A percentile compares a stretch with the other conserved stretches of the same genome.
Conservation (phyloP, 768 basidiomycete species). For the Crepidotus variabilis region DNA sequence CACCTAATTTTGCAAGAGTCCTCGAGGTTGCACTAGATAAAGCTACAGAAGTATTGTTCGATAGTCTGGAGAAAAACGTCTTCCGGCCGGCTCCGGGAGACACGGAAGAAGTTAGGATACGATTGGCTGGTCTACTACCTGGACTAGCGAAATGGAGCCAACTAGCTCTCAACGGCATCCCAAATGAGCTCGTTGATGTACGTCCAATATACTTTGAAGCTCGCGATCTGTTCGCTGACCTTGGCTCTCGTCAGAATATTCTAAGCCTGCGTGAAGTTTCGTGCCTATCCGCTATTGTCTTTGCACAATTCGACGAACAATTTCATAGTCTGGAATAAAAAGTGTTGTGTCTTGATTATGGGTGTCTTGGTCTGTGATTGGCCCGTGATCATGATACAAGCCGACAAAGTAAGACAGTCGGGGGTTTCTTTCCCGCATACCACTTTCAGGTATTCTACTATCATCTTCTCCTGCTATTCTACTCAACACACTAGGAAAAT, state of each 20-base stretch:
- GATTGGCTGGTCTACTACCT: constrained; percentile 79
- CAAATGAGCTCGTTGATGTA: constrained; percentile 84
- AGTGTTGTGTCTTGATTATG: neutral
- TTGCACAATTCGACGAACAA: constrained; percentile 61
- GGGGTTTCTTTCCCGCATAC: neutral
- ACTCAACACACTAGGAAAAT: neutral
- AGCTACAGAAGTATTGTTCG: constrained; percentile 61
- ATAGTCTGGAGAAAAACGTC: constrained; percentile 59
- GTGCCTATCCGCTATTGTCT: constrained; percentile 70
- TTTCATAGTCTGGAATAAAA: constrained; percentile 18
- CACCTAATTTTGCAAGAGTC: constrained; percentile 67
- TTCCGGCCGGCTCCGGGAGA: constrained; percentile 34
- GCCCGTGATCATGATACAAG: neutral
- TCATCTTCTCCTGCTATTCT: neutral
- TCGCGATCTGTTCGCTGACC: neutral
- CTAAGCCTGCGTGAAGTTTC: constrained; percentile 59
- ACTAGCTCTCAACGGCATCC: constrained; percentile 59
- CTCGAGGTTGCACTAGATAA: constrained; percentile 72
- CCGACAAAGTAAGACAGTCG: neutral
- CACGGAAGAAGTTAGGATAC: constrained; percentile 45
- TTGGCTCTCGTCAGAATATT: constrained; percentile 43
- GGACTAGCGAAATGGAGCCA: constrained; percentile 78
- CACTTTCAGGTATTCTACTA: neutral
- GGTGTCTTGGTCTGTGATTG: neutral
- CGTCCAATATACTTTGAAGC: constrained; percentile 24